A percentile compares a stretch with the other conserved stretches of the same genome.
Evolutionary conservation across 306 rosid genomes (phyloP).

Genomic region (Dryas octopetala): DNA sequence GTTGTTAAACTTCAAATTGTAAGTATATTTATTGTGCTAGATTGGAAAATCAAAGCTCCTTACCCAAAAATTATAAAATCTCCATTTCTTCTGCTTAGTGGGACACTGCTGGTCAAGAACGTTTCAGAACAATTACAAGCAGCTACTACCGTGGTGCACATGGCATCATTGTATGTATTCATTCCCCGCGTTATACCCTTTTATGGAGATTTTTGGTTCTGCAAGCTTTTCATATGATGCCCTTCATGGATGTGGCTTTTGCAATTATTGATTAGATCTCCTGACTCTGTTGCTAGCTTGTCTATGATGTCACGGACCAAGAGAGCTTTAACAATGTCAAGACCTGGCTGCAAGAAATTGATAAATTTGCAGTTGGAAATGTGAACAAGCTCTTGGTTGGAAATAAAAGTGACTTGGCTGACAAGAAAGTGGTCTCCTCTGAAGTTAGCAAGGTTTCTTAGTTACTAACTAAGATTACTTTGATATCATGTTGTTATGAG

Average conservation of each 20-base stretch:
- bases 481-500: neutral
- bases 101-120: constrained; percentile 91
- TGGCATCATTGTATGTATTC: constrained; percentile 61
- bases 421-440: constrained; percentile 69
- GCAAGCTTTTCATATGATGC: neutral
- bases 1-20: constrained; percentile 82
- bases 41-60: neutral
- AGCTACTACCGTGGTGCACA: constrained; percentile 89
- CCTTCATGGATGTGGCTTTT: neutral
- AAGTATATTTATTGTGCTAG: constrained; percentile 28
- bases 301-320: constrained; percentile 78
- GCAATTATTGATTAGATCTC: neutral
- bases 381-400: constrained; percentile 83
- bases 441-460: constrained; percentile 64
- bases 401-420: constrained; percentile 64
- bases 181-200: neutral
- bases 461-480: neutral
- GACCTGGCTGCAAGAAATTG: constrained; percentile 81
- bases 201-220: neutral
- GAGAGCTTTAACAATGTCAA: constrained; percentile 81
- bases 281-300: constrained; percentile 46
- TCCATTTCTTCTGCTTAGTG: constrained; percentile 38
- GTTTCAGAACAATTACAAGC: constrained; percentile 80
- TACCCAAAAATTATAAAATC: neutral
- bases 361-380: constrained; percentile 69